phyloP scores from a whole-genome alignment of 2,329 filamentous ascomycete species.

The Colletotrichum caudatum region DNA sequence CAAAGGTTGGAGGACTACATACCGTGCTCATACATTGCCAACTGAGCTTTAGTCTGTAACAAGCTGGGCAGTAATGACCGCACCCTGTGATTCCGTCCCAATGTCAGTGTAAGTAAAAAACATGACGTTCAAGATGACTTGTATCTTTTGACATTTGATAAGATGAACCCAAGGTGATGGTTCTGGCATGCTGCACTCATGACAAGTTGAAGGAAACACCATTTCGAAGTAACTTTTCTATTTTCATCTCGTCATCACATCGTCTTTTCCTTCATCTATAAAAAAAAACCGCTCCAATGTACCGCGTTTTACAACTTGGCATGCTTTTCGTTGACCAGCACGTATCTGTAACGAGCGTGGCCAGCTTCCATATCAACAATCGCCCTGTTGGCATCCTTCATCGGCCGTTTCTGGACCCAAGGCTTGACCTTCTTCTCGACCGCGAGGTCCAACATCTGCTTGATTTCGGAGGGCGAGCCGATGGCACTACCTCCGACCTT shows the following conservation, averaged over 20 bases:
- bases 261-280: neutral
- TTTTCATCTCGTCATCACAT: constrained; percentile 26
- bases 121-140: neutral
- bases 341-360: constrained; percentile 59
- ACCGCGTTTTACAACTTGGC: constrained; percentile 24
- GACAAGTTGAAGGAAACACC: neutral
- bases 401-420: constrained; percentile 63
- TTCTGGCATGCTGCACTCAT: neutral
- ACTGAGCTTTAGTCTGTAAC: neutral
- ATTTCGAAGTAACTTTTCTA: too few relatives aligned
- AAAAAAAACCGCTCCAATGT: neutral
- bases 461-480: constrained; percentile 60
- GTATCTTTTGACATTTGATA: neutral
- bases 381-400: constrained; percentile 65
- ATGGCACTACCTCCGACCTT: constrained; percentile 58
- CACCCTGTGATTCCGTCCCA: neutral
- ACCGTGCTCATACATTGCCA: neutral
- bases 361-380: constrained; percentile 66
- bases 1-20: neutral
- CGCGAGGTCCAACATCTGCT: constrained; percentile 67
- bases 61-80: neutral
- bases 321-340: constrained; percentile 54
- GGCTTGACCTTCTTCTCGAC: constrained; percentile 65
- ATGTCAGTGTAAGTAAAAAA: neutral
- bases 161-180: neutral